A percentile compares a stretch with the other conserved stretches of the same genome.
phyloP scores from a whole-genome alignment of 2,329 filamentous ascomycete genomes.

The Cryphonectria radicalis region DNA sequence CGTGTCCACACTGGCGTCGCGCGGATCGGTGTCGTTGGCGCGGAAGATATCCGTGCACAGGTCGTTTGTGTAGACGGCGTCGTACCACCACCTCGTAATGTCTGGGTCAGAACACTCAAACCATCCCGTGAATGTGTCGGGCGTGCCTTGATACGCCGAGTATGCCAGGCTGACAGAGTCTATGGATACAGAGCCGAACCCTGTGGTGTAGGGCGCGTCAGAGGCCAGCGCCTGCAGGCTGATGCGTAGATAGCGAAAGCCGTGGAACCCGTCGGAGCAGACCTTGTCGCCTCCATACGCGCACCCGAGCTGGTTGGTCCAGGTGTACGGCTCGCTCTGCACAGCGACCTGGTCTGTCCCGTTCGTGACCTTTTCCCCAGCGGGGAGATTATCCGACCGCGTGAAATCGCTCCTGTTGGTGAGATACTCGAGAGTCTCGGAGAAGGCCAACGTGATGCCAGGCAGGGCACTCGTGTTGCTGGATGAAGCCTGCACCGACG shows the following conservation, averaged over 20 bases:
- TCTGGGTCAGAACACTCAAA: conserved; percentile 56
- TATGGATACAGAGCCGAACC: conserved; percentile 49
- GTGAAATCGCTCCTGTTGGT: conserved; percentile 52
- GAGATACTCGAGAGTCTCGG: conserved; percentile 52
- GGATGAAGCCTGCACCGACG: neutral
- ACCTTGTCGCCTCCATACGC: conserved; percentile 45
- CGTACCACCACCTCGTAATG: conserved; percentile 57
- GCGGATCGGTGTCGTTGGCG: conserved; percentile 53
- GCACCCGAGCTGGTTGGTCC: conserved; percentile 51
- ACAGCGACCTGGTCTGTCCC: conserved; percentile 58
- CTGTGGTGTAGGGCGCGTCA: conserved; percentile 50
- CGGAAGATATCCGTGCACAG: conserved; percentile 51
- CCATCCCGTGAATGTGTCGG: conserved; percentile 54
- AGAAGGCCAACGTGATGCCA: conserved; percentile 53
- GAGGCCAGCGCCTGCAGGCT: conserved; percentile 47
- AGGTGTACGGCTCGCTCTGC: conserved; percentile 45
- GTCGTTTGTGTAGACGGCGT: conserved; percentile 57
- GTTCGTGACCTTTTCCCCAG: conserved; percentile 42
- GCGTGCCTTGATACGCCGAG: conserved; percentile 51
- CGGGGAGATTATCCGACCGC: conserved; percentile 48
- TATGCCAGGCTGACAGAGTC: conserved; percentile 47
- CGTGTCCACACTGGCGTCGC: conserved; percentile 45
- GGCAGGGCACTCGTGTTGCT: conserved; percentile 37
- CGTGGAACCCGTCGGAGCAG: conserved; percentile 57
- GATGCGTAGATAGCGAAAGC: conserved; percentile 56